Evolutionary conservation across 1,284 basidiomycete genomes (phyloP).

Genomic region (Sporisorium iseilematis-ciliati): DNA sequence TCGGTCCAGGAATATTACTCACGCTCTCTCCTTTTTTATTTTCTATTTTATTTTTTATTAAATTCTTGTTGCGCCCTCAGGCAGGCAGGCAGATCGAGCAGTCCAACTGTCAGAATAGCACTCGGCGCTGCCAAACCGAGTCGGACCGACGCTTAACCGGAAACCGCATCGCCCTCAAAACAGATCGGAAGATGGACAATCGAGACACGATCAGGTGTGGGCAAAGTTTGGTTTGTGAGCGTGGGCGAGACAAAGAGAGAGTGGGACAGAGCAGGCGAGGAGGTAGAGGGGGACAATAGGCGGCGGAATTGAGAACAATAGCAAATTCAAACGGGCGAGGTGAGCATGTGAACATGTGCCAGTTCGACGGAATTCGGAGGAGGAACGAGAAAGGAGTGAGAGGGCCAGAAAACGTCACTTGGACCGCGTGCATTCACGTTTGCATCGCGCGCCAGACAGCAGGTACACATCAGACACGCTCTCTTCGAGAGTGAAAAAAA

Average conservation of each 20-base stretch:
- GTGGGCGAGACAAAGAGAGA: conserved; percentile 8
- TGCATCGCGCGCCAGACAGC: conserved; percentile 1
- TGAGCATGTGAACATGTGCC: conserved; percentile 4
- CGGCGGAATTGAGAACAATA: background rate
- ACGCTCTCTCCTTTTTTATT: no score
- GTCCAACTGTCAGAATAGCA: no score
- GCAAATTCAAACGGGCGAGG: background rate
- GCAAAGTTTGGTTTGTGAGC: conserved; percentile 2
- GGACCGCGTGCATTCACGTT: background rate
- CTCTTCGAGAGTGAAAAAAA: background rate
- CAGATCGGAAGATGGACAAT: no score
- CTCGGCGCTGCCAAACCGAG: no score
- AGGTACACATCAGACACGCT: conserved; percentile 1
- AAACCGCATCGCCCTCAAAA: no score
- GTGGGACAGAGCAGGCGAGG: background rate
- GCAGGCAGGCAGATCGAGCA: no score
- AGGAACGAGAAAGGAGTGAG: background rate
- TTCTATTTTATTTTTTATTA: no score
- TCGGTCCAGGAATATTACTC: conserved; percentile 5
- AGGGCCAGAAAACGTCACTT: background rate
- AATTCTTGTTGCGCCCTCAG: no score
- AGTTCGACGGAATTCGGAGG: background rate
- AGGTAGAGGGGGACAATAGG: background rate
- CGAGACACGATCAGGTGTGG: background rate
- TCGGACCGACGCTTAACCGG: no score